Base-by-base conservation (phyloP, 768 basidiomycete species). In the Piloderma croceum region DNA sequence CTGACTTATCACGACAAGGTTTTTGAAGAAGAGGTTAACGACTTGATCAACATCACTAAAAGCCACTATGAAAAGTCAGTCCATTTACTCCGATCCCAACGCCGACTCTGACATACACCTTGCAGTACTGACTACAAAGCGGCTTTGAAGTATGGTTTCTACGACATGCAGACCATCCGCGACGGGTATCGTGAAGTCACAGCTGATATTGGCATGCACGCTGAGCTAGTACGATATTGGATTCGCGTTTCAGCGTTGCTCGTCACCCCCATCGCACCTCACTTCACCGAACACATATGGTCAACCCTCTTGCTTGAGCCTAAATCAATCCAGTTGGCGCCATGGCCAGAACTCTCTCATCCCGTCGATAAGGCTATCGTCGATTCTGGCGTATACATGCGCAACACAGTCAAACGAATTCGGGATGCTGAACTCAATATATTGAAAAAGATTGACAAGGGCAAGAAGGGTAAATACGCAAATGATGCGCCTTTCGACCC, bases 141-240 rank as follows among this genome's bases (percentile, higher is more conserved):
- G 43, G 92, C 93, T 7, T 63, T 97, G 46, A 94, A 97, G 63
- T 84, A 74, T 48, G 94, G 93, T 34, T 94, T 97, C 67, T 99
- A 92, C 73, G 92, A 96, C 54, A 76, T 93, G 49, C 90, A 97
- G 60, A 83, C 77, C 36, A 73, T 81, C 2, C 86, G 96, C 34
- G 93, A 98, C 58, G 92, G 91, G 84, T 98, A 98, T 61, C 89
- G 92, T 42, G 87, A 92, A 58, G 89, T 94, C 37, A 92, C 88
- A 3, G 68, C 77, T 6, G 89, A 91, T 45, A 68, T 82, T 36
- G 90, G 91, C 21, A 96, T 98, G 91, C 93, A 98, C 63, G 70
- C 59, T 36, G 91, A 91, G 45, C 77, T 98, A 34, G 80, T 94
- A 54, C 67, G 78, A 46, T 77, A 80, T 68, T 98, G 86, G 86